Percentiles rank a stretch among this genome's conserved stretches.
phyloP scores from a whole-genome alignment of 805 yeast species.

The Jamesozyma lodderae region DNA sequence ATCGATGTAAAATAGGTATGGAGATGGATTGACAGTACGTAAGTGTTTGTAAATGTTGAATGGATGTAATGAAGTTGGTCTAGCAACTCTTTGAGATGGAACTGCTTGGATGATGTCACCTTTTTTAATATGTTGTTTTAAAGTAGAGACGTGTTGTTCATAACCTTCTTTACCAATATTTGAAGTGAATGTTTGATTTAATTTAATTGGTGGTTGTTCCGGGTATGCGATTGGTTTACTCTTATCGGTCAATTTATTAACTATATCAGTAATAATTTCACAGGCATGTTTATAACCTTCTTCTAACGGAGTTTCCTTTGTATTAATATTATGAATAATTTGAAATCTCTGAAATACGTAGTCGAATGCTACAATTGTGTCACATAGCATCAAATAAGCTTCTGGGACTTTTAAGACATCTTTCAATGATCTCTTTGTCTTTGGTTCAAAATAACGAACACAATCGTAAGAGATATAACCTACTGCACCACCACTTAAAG shows the following conservation, averaged over 20 bases:
- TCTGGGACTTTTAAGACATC: slow-evolving; percentile 86
- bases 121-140: slow-evolving; percentile 72
- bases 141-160: slow-evolving; percentile 63
- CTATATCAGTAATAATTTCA: slow-evolving; percentile 48
- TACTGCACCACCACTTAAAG: slow-evolving; percentile 88
- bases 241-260: slow-evolving; percentile 39
- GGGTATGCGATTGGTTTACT: slow-evolving; percentile 49
- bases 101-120: slow-evolving; percentile 98
- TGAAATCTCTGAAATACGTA: slow-evolving; percentile 91
- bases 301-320: slow-evolving; percentile 30
- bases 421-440: slow-evolving; percentile 60
- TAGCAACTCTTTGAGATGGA: slow-evolving; percentile 92
- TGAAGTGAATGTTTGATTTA: slow-evolving; percentile 64
- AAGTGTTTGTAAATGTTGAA: slow-evolving; percentile 92
- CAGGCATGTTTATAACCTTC: slow-evolving; percentile 47
- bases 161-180: slow-evolving; percentile 93
- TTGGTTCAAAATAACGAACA: slow-evolving; percentile 93
- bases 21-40: slow-evolving; percentile 94
- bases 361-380: slow-evolving; percentile 84
- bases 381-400: slow-evolving; percentile 84
- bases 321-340: slow-evolving; percentile 69
- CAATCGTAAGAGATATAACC: slow-evolving; percentile 97
- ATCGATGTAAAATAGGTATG: slow-evolving; percentile 91
- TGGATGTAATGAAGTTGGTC: slow-evolving; percentile 93
- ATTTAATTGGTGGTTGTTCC: slow-evolving; percentile 61